Evolutionary conservation across 1,139 yeast species (phyloP), one percentile per base, ranked within the genome.

Genomic region (Saccharomyces hybrid): DNA sequence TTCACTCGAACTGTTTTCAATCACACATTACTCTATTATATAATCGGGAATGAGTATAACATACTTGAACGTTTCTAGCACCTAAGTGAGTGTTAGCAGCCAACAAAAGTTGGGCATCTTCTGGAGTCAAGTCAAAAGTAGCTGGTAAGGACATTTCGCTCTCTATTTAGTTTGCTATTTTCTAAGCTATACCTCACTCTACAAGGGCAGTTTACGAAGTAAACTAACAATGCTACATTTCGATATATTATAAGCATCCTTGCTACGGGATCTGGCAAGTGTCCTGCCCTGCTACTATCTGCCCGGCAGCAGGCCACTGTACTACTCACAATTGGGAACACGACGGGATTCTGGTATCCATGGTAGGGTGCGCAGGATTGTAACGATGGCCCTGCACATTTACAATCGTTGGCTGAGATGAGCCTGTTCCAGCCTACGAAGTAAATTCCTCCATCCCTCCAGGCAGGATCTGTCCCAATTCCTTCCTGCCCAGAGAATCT

Each of bases 21-120:
- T 27, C 48, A 25, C 31, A 23, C 48, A 46, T n/a, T 28, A 11
- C 20, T 38, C 5, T 38, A 5, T n/a, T 20, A 16, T 38, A 38
- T 38, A 38, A 16, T 38, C 13, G 44, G 26, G 25, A 6, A n/a
- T 27, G 25, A 11, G 28, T 25, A 47, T 53, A 62, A 82, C 88
- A 79, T 83, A 85, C 95, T 83, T 93, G 97, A 77, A 93, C 96
- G 89, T 95, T 95, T 90, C 93, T 93, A 77, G 98, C 86, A 78
- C 99, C 99, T 79, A 93, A 88, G 86, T 95, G 99, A 74, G 87
- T 93, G 89, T 93, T 93, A 78, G 99, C 99, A 78, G 99, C 98
- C 82, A 95, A 86, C 81, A 95, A 86, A 78, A 93, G 89, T 86
- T 93, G 95, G 83, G 97, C 96, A 82, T 93, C 99, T 83, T 91